Base-by-base conservation (phyloP, 495 filamentous ascomycete species). In the Neurospora sp. region DNA sequence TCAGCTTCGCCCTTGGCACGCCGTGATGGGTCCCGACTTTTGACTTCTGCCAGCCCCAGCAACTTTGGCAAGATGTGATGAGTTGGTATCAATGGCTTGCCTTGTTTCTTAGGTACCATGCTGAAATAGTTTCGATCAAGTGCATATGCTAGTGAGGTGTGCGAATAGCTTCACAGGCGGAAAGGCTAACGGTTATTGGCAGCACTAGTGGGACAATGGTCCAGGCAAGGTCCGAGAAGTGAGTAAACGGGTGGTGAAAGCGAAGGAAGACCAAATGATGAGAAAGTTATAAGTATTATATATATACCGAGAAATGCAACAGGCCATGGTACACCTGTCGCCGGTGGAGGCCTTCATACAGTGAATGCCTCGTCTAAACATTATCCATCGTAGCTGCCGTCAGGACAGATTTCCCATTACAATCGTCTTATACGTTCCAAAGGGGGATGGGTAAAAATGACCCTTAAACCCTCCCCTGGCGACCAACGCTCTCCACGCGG, bases 401-500 rank as follows among this genome's bases (percentile, higher is more conserved):
- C 53, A 6, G 27, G 53, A 12, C 61, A 16, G 12, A 2, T 20
- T 18, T 27, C n/a, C 59, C 9, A 18, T 27, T n/a, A 45, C 31
- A 14, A 16, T n/a, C 9, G 5, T 9, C n/a, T 65, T 31, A 31
- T 3, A 35, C 53, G 18, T 53, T 53, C 9, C 10, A 53, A 14
- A 1, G 9, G 20, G 45, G 1, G 4, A 53, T 3, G 20, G 20
- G 20, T 22, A 12, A 14, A 71, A 61, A 14, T 5, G 2, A 2
- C 6, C 53, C 1, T 70, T 70, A 69, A 10, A 61, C 65, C 35
- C 70, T 35, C 16, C 75, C 72, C 53, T 77, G 76, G 16, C 76
- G 74, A n/a, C 87, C 87, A 70, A 89, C 84, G 68, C 81, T 82
- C 76, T 87, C 83, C 7, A 89, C 85, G 0, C 77, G 78, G 76